phyloP scores from a whole-genome alignment of 2,329 filamentous ascomycete genomes.

The Zasmidium angulare region DNA sequence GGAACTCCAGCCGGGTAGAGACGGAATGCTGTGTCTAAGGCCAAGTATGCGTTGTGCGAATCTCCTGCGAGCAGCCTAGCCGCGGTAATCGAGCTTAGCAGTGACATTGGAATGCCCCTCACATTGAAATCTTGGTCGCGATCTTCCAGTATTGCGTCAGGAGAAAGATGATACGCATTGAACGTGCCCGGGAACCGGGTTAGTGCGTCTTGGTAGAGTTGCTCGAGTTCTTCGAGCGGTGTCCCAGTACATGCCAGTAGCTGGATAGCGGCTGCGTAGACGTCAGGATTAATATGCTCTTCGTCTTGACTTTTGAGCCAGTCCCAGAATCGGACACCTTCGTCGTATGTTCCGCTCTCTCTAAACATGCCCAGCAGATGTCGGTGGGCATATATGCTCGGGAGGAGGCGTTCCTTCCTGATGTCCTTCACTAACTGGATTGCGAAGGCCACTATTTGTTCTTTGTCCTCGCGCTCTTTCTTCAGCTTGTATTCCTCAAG shows the following conservation, averaged over 20 bases:
- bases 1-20: constrained; percentile 46
- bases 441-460: constrained; percentile 32
- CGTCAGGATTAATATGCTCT: constrained; percentile 40
- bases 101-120: constrained; percentile 40
- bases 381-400: constrained; percentile 42
- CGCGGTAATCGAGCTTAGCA: constrained; percentile 50
- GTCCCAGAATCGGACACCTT: constrained; percentile 45
- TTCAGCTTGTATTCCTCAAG: constrained; percentile 10
- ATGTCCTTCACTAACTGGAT: constrained; percentile 44
- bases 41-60: constrained; percentile 50
- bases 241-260: constrained; percentile 44
- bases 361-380: constrained; percentile 51
- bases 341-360: constrained; percentile 38
- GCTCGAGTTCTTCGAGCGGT: constrained; percentile 44
- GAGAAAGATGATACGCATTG: constrained; percentile 48
- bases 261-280: constrained; percentile 53
- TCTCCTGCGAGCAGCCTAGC: constrained; percentile 49
- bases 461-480: constrained; percentile 13
- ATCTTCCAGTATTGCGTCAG: constrained; percentile 48
- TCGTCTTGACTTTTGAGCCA: constrained; percentile 48
- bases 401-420: constrained; percentile 34
- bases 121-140: constrained; percentile 36
- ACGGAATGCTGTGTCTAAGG: constrained; percentile 49
- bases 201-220: constrained; percentile 46
- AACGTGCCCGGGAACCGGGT: constrained; percentile 49